Percentiles rank a stretch among this genome's conserved stretches.
phyloP scores from a whole-genome alignment of 305 asterid species.

The Fraxinus greggii region DNA sequence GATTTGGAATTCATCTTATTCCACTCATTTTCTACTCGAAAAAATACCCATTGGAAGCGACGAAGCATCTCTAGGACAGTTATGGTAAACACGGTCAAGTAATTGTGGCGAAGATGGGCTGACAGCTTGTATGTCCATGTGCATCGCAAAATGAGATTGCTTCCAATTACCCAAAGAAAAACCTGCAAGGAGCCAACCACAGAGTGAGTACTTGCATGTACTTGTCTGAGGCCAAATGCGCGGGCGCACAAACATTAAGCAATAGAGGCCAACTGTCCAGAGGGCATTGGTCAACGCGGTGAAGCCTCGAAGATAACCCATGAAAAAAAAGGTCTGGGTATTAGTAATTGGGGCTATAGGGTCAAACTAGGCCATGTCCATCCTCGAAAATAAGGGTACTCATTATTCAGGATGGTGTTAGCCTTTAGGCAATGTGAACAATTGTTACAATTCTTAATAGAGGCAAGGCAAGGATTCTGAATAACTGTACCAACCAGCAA shows the following conservation, averaged over 20 bases:
- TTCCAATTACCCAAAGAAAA: conserved; percentile 83
- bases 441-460: neutral
- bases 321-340: neutral
- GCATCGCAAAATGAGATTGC: conserved; percentile 89
- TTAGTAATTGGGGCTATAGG: neutral
- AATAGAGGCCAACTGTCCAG: neutral
- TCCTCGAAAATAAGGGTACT: neutral
- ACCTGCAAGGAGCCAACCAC: conserved; percentile 51
- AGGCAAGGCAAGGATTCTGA: conserved; percentile 1
- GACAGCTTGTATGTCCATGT: conserved; percentile 98
- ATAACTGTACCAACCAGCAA: neutral
- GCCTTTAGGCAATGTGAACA: neutral
- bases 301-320: neutral
- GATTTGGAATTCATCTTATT: conserved; percentile 65
- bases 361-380: neutral
- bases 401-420: neutral
- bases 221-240: neutral
- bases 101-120: conserved; percentile 97
- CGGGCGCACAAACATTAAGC: neutral
- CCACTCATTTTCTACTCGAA: conserved; percentile 97
- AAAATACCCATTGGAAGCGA: conserved; percentile 98
- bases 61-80: conserved; percentile 85
- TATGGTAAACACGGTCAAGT: conserved; percentile 69
- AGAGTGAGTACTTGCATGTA: conserved; percentile 1
- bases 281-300: neutral